Conservation (phyloP, 1,284 basidiomycete species). For the Cryptococcus sp. region DNA sequence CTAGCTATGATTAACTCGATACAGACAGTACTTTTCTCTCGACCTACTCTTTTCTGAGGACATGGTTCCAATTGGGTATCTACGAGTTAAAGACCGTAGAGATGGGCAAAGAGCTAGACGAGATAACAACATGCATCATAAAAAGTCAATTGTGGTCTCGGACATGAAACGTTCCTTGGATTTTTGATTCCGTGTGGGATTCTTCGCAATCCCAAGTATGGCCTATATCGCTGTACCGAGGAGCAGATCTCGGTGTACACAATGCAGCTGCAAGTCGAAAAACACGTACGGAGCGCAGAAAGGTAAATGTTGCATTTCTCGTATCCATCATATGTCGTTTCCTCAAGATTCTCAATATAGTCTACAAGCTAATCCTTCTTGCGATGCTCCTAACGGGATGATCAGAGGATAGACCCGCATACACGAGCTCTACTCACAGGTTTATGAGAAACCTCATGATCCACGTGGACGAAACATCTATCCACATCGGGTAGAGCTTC, state of each 20-base stretch:
- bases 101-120: neutral
- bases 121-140: neutral
- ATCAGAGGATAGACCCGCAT: neutral
- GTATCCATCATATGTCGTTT: neutral
- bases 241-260: no score
- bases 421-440: conserved; percentile 32
- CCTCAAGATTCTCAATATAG: neutral
- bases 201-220: no score
- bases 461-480: conserved; percentile 87
- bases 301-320: no score
- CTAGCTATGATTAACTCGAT: conserved; percentile 50
- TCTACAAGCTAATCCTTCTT: conserved; percentile 16
- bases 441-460: conserved; percentile 79
- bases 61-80: neutral
- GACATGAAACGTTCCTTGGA: no score
- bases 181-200: no score
- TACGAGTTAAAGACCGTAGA: neutral
- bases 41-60: neutral
- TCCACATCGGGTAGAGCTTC: conserved; percentile 88
- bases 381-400: conserved; percentile 22
- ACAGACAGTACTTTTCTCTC: neutral
- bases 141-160: no score
- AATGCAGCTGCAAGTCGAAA: no score
- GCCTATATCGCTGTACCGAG: no score
- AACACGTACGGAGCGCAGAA: no score